Percentiles rank a stretch among this genome's conserved stretches.
Conservation (phyloP, 2,329 filamentous ascomycete species). For the Allantophomopsis cytisporea region DNA sequence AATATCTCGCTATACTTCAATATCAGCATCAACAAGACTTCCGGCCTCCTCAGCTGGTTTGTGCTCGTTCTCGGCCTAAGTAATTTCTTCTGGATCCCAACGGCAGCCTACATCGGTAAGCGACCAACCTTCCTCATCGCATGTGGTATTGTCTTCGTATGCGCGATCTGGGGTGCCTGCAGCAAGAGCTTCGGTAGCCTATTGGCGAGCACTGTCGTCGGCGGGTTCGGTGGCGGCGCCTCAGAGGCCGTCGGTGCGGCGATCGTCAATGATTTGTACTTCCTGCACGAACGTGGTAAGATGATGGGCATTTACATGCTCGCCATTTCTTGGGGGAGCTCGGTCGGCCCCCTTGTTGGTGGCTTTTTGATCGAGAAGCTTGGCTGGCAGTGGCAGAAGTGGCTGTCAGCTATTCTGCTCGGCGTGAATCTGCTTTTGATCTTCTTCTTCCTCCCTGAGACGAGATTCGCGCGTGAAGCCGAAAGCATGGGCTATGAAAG, state of each 20-base stretch:
- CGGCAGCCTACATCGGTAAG: slow-evolving; percentile 30
- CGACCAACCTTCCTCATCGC: slow-evolving; percentile 29
- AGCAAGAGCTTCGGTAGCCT: slow-evolving; percentile 25
- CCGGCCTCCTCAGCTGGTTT: slow-evolving; percentile 27
- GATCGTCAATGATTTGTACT: slow-evolving; percentile 4
- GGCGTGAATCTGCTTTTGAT: slow-evolving; percentile 1
- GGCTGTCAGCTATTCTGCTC: slow-evolving; percentile 1
- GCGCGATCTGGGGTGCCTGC: slow-evolving; percentile 28
- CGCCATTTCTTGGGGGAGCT: slow-evolving; percentile 1
- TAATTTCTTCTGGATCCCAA: slow-evolving; percentile 35
- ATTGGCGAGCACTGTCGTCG: slow-evolving; percentile 29
- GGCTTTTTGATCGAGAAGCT: slow-evolving; percentile 2
- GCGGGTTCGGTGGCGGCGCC: slow-evolving; percentile 27
- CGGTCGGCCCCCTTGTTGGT: slow-evolving; percentile 1
- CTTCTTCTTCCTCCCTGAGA: slow-evolving; percentile 3
- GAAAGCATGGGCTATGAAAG: not conserved
- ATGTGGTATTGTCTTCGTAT: slow-evolving; percentile 22
- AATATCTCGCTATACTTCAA: slow-evolving; percentile 26
- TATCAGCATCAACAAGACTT: slow-evolving; percentile 25
- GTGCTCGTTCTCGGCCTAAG: slow-evolving; percentile 28
- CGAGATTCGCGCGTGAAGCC: not conserved
- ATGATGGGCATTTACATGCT: slow-evolving; percentile 2
- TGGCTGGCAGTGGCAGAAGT: slow-evolving; percentile 2
- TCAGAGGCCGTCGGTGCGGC: slow-evolving; percentile 27
- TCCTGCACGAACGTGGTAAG: slow-evolving; percentile 3